A percentile compares a stretch with the other conserved stretches of the same genome.
phyloP scores from a whole-genome alignment of 139 green algal genomes.

The Deuterostichococcus epilithicus region DNA sequence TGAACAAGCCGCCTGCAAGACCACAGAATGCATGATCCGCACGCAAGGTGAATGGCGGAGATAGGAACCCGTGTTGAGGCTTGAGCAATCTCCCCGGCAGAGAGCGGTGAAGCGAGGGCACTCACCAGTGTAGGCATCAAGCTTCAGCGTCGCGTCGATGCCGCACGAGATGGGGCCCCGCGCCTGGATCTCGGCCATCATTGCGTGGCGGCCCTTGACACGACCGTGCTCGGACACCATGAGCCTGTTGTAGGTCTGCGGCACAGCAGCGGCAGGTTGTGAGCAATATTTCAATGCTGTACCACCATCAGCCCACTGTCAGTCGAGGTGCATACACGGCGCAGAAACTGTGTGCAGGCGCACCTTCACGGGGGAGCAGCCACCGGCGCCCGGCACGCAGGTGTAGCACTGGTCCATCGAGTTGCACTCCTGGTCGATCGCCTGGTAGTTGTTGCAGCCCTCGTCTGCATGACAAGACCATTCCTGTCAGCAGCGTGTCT shows the following conservation, averaged over 20 bases:
- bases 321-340: too few species aligned
- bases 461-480: too few species aligned
- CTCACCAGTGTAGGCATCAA: constrained; percentile 59
- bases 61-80: too few species aligned
- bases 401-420: constrained; percentile 68
- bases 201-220: constrained; percentile 48
- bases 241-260: constrained; percentile 51
- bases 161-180: constrained; percentile 82
- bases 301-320: too few species aligned
- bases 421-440: constrained; percentile 48
- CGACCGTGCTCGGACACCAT: constrained; percentile 65
- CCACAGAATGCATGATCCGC: background rate
- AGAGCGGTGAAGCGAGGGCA: too few species aligned
- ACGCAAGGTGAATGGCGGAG: too few species aligned
- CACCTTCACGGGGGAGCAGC: constrained; percentile 12
- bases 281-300: background rate
- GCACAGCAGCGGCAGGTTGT: constrained; percentile 4
- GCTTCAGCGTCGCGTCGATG: constrained; percentile 70
- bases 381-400: constrained; percentile 39
- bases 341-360: too few species aligned
- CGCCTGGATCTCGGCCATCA: constrained; percentile 82
- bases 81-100: too few species aligned
- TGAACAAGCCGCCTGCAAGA: constrained; percentile 43
- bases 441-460: constrained; percentile 84
- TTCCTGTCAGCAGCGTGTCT: too few species aligned